These are phyloP conservation scores for Lathyrus sativus DNA, from an alignment of 306 rosid species.

Conservation along the genomic window DNA sequence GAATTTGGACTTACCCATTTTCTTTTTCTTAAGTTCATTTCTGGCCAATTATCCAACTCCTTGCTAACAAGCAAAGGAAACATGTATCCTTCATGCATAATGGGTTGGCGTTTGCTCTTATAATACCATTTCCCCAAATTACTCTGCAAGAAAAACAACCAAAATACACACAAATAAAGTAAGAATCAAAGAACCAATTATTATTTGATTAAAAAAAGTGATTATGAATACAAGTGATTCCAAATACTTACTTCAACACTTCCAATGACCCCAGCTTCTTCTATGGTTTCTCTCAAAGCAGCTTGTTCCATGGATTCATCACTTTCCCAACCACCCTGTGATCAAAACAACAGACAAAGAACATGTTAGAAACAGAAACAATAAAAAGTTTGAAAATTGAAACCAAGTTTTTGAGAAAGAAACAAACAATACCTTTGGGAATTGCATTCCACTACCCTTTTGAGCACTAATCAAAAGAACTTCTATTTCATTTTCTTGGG, in stretches of 20 bases:
- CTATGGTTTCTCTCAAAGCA: slow-evolving; percentile 79
- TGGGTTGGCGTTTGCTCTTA: slow-evolving; percentile 75
- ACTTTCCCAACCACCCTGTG: slow-evolving; percentile 94
- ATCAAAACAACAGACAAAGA: slow-evolving; percentile 36
- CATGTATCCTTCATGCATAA: slow-evolving; percentile 68
- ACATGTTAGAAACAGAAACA: slow-evolving; percentile 30
- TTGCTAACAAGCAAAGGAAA: slow-evolving; percentile 73
- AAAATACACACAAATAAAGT: slow-evolving; percentile 14
- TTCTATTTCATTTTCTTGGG: slow-evolving; percentile 55
- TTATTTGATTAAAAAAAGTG: background rate
- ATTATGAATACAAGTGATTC: background rate
- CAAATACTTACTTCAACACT: slow-evolving; percentile 61
- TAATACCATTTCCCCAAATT: slow-evolving; percentile 71
- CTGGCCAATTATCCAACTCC: slow-evolving; percentile 80
- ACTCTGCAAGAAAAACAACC: slow-evolving; percentile 51
- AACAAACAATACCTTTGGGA: slow-evolving; percentile 71
- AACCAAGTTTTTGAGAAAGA: slow-evolving; percentile 9
- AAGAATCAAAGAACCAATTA: slow-evolving; percentile 28
- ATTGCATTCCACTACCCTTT: slow-evolving; percentile 78
- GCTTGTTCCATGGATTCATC: slow-evolving; percentile 88
- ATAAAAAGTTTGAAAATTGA: background rate
- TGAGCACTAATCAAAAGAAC: slow-evolving; percentile 92
- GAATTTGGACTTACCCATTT: slow-evolving; percentile 69
- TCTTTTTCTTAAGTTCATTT: slow-evolving; percentile 61
- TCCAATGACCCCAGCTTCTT: slow-evolving; percentile 93